These are phyloP conservation scores for Botrytis pseudocinerea DNA, from an alignment of 2,329 filamentous ascomycete species.

Conservation along the genomic window DNA sequence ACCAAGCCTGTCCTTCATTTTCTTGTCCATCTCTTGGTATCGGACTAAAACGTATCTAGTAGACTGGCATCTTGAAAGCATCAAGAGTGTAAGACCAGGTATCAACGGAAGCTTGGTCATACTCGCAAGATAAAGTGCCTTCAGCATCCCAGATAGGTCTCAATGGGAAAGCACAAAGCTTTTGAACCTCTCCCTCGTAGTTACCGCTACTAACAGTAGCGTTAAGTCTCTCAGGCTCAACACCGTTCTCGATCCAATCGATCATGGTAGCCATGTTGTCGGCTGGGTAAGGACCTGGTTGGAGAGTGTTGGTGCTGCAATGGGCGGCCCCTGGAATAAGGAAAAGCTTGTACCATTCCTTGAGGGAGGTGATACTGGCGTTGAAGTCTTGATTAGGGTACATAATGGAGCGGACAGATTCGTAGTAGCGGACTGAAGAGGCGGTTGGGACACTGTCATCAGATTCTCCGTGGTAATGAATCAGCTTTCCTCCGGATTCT, in stretches of 20 bases:
- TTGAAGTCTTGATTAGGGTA: conserved; percentile 46
- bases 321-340: conserved; percentile 55
- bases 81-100: conserved; percentile 38
- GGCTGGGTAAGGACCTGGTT: conserved; percentile 45
- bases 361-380: conserved; percentile 45
- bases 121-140: conserved; percentile 37
- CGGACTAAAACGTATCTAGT: conserved; percentile 16
- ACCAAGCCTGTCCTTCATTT: too few species aligned
- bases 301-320: conserved; percentile 49
- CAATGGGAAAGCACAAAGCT: conserved; percentile 46
- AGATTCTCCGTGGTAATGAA: conserved; percentile 60
- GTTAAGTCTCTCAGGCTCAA: conserved; percentile 43
- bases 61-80: conserved; percentile 29
- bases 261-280: conserved; percentile 70
- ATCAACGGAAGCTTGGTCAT: conserved; percentile 35
- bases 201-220: conserved; percentile 41
- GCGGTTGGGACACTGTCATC: conserved; percentile 54
- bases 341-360: conserved; percentile 57
- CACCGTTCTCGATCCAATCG: conserved; percentile 64
- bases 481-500: conserved; percentile 53
- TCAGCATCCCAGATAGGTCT: conserved; percentile 40
- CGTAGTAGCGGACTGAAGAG: conserved; percentile 56
- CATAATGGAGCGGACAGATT: conserved; percentile 54
- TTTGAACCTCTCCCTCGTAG: conserved; percentile 42
- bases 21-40: too few species aligned